Conservation (phyloP, 2,329 filamentous ascomycete species). For the Boeremia exigua region DNA sequence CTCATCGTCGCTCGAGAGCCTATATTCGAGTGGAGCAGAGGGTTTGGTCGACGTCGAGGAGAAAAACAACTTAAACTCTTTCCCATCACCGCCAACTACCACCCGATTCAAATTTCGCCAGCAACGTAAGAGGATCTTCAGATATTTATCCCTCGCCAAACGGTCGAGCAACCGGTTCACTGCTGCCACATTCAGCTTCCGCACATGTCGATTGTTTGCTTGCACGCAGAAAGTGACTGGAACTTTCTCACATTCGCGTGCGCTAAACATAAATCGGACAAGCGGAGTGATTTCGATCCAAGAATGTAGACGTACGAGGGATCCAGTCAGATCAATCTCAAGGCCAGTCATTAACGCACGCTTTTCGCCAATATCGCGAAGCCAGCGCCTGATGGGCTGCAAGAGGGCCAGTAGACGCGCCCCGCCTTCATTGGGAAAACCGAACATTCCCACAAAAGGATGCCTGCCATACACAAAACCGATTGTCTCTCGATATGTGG, state of each 20-base stretch:
- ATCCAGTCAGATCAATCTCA: not conserved
- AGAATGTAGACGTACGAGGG: not conserved
- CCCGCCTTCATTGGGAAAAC: not conserved
- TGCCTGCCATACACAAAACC: not conserved
- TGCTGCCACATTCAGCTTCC: not conserved
- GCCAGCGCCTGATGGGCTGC: not conserved
- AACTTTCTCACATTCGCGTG: not conserved
- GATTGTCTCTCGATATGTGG: not conserved
- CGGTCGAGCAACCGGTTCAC: not conserved
- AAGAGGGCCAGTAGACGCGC: not conserved
- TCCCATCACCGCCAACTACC: no score
- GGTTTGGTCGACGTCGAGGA: no score
- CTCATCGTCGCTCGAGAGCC: not conserved
- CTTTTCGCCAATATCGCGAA: not conserved
- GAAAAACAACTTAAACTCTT: no score
- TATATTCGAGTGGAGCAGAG: no score
- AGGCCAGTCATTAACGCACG: not conserved
- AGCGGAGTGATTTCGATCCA: not conserved
- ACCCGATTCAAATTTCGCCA: not conserved
- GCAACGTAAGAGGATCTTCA: not conserved
- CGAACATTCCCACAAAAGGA: not conserved
- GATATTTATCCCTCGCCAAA: not conserved
- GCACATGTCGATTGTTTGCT: no score
- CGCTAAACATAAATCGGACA: not conserved
- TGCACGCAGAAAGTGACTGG: not conserved